phyloP scores from a whole-genome alignment of 129 eudicot species.

The Deinandra increscens region DNA sequence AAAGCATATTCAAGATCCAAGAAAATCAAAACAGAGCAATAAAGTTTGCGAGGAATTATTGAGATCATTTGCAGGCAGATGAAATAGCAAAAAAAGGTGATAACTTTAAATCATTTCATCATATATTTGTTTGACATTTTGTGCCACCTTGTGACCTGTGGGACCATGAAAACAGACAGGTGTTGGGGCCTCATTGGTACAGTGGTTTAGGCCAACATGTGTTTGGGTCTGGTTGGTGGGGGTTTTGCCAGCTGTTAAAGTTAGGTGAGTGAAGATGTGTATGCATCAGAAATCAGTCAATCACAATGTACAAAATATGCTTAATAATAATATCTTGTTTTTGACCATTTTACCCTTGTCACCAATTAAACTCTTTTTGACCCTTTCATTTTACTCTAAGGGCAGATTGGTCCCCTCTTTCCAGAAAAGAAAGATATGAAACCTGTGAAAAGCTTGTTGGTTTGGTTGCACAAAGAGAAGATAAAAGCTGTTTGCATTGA shows the following conservation, averaged over 20 bases:
- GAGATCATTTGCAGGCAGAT: conserved; percentile 8
- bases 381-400: not conserved
- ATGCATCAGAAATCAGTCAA: conserved; percentile 6
- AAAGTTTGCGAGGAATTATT: not conserved
- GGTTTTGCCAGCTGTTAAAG: too few relatives aligned
- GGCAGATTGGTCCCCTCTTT: not conserved
- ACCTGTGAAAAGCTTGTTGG: conserved; percentile 35
- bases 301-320: not conserved
- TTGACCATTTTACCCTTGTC: not conserved
- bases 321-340: too few relatives aligned
- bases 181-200: not conserved
- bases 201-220: not conserved
- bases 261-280: not conserved
- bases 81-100: conserved; percentile 5
- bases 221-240: not conserved
- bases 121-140: not conserved
- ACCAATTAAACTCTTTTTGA: not conserved
- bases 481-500: conserved; percentile 21
- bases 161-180: conserved; percentile 12
- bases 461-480: conserved; percentile 4
- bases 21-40: not conserved
- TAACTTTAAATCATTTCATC: conserved; percentile 16
- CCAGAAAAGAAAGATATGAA: conserved; percentile 15
- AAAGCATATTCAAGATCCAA: too few relatives aligned
- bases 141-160: conserved; percentile 17